Evolutionary conservation across 208 protist genomes (phyloP).

Genomic region (Leishmania arabica): DNA sequence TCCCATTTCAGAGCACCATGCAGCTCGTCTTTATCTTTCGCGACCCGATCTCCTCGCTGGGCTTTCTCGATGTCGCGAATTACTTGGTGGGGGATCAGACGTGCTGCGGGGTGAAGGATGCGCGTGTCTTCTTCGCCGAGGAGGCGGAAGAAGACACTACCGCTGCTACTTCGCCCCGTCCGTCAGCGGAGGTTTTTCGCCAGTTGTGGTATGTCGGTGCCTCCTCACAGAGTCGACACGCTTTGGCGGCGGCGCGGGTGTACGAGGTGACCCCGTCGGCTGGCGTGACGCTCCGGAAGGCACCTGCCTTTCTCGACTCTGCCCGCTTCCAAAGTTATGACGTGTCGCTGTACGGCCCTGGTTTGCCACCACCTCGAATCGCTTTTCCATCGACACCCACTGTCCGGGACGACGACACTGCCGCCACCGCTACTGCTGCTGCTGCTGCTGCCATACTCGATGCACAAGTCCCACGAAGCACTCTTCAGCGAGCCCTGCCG

Average conservation of each 20-base stretch:
- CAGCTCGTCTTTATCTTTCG: slow-evolving; percentile 63
- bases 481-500: not conserved
- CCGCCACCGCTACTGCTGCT: not conserved
- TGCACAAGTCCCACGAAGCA: not conserved
- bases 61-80: slow-evolving; percentile 75
- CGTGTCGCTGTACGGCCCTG: slow-evolving; percentile 35
- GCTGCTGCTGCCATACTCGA: not conserved
- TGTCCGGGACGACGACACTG: not conserved
- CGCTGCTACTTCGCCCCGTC: not conserved
- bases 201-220: slow-evolving; percentile 38
- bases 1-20: slow-evolving; percentile 57
- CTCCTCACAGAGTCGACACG: slow-evolving; percentile 11
- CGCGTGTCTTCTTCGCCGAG: slow-evolving; percentile 52
- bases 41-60: slow-evolving; percentile 40
- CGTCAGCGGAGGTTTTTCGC: slow-evolving; percentile 26
- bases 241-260: slow-evolving; percentile 30
- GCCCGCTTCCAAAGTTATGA: slow-evolving; percentile 77
- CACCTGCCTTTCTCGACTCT: slow-evolving; percentile 45
- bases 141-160: slow-evolving; percentile 1
- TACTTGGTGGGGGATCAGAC: slow-evolving; percentile 65
- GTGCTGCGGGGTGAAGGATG: slow-evolving; percentile 71
- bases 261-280: slow-evolving; percentile 58
- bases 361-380: not conserved
- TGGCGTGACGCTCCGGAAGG: slow-evolving; percentile 68
- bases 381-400: not conserved